phyloP scores from a whole-genome alignment of 1,284 basidiomycete species.

The Heimioporus retisporus region DNA sequence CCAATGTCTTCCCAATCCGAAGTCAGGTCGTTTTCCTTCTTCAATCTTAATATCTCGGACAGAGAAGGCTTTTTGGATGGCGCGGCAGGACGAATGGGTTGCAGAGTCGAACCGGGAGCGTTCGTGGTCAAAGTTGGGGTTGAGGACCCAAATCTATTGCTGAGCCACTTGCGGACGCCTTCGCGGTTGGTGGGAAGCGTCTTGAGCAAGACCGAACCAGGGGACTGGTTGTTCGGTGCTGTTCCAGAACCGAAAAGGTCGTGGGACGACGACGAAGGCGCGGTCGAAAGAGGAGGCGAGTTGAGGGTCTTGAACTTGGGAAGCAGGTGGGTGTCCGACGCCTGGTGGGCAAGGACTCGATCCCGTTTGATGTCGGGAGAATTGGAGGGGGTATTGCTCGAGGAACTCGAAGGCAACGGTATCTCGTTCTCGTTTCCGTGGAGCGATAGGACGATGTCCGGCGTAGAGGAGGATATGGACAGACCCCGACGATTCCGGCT shows the following conservation, averaged over 20 bases:
- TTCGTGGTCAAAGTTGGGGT: slow-evolving; percentile 52
- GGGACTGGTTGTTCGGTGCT: slow-evolving; percentile 48
- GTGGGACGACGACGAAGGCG: slow-evolving; percentile 59
- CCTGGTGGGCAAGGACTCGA: slow-evolving; percentile 72
- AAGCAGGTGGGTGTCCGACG: slow-evolving; percentile 71
- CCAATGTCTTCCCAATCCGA: slow-evolving; percentile 74
- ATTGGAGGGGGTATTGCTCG: slow-evolving; percentile 60
- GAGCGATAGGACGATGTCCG: slow-evolving; percentile 64
- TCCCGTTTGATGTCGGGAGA: slow-evolving; percentile 64
- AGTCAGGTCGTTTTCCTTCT: slow-evolving; percentile 64
- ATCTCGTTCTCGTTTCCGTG: slow-evolving; percentile 56
- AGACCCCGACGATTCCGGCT: slow-evolving; percentile 62
- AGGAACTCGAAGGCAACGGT: slow-evolving; percentile 58
- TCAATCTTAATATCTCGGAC: slow-evolving; percentile 66
- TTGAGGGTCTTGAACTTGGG: slow-evolving; percentile 58
- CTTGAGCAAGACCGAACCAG: slow-evolving; percentile 56
- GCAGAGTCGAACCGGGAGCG: slow-evolving; percentile 45
- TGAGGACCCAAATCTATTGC: slow-evolving; percentile 61
- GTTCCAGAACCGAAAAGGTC: slow-evolving; percentile 59
- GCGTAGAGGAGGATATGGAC: slow-evolving; percentile 67
- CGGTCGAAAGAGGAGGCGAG: slow-evolving; percentile 53
- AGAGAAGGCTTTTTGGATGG: slow-evolving; percentile 69
- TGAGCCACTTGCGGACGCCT: slow-evolving; percentile 82
- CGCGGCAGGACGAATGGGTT: slow-evolving; percentile 36
- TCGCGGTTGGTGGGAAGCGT: slow-evolving; percentile 74